phyloP scores from a whole-genome alignment of 1,284 basidiomycete species.

The Ceratobasidium sp. region DNA sequence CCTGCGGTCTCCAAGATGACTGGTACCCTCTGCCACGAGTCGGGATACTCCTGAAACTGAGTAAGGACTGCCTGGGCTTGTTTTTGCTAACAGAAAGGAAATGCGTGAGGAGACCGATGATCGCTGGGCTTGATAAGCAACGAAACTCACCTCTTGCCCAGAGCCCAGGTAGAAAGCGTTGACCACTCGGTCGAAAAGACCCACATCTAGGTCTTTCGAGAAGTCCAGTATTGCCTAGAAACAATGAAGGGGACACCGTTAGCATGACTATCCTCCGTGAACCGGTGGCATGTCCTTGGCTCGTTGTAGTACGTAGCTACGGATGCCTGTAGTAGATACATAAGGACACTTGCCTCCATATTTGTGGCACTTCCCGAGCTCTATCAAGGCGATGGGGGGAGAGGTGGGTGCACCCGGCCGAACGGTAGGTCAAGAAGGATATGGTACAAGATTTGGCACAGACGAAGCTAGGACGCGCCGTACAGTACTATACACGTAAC shows the following conservation, averaged over 20 bases:
- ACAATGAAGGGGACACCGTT: slow-evolving; percentile 2
- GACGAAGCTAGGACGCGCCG: slow-evolving; percentile 37
- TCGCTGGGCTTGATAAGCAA: slow-evolving; percentile 39
- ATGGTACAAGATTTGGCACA: slow-evolving; percentile 23
- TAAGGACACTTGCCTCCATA: slow-evolving; percentile 28
- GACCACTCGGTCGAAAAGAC: slow-evolving; percentile 86
- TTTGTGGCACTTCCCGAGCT: slow-evolving; percentile 6
- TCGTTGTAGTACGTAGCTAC: not conserved
- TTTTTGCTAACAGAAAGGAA: slow-evolving; percentile 75
- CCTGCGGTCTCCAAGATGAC: slow-evolving; percentile 89
- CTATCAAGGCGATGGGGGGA: slow-evolving; percentile 8
- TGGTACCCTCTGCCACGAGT: slow-evolving; percentile 98
- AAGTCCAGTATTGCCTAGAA: slow-evolving; percentile 86
- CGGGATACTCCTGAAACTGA: slow-evolving; percentile 97
- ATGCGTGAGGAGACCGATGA: slow-evolving; percentile 43
- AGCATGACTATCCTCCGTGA: slow-evolving; percentile 8
- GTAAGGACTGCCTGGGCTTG: slow-evolving; percentile 90
- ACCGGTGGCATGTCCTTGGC: slow-evolving; percentile 36
- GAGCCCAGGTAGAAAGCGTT: slow-evolving; percentile 83
- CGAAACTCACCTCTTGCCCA: slow-evolving; percentile 75
- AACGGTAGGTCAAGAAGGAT: slow-evolving; percentile 15
- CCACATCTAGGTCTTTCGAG: slow-evolving; percentile 85
- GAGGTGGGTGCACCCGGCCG: not conserved
- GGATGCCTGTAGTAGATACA: not conserved
- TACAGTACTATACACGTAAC: slow-evolving; percentile 31